Percentiles rank a stretch among this genome's conserved stretches.
These are phyloP conservation scores for Mycena rebaudengoi DNA, from an alignment of 768 basidiomycete genomes.

Conservation along the genomic window DNA sequence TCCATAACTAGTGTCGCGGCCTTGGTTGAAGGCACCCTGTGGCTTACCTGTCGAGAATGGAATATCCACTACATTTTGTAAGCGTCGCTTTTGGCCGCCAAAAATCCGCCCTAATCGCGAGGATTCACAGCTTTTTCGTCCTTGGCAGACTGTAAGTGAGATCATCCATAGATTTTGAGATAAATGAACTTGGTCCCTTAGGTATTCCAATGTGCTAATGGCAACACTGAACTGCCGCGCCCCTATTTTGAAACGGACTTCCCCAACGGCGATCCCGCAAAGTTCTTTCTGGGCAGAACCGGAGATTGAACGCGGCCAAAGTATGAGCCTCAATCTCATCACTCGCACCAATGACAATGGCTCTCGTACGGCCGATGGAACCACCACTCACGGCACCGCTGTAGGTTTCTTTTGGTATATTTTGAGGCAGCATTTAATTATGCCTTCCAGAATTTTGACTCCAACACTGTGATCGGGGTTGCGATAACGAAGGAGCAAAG, in stretches of 20 bases:
- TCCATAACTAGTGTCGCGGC: conserved; percentile 21
- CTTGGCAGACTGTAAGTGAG: conserved; percentile 21
- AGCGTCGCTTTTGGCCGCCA: not conserved
- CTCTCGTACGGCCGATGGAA: not conserved
- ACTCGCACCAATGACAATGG: not conserved
- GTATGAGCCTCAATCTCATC: not conserved
- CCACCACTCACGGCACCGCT: not conserved
- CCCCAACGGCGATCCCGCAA: not conserved
- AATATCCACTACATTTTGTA: conserved; percentile 28
- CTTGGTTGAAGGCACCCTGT: conserved; percentile 21
- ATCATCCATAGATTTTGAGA: not conserved
- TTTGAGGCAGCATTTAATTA: conserved; percentile 1
- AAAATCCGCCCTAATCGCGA: not conserved
- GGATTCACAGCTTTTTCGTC: conserved; percentile 22
- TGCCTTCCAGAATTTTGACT: conserved; percentile 2
- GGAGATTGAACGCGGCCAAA: not conserved
- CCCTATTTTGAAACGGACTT: not conserved
- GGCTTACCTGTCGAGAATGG: conserved; percentile 18
- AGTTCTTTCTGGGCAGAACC: conserved; percentile 11
- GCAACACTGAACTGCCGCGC: conserved; percentile 22
- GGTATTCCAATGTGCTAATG: conserved; percentile 20
- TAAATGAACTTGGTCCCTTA: not conserved
- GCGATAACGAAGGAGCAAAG: not conserved
- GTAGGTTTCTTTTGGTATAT: conserved; percentile 10
- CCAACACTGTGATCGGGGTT: not conserved